A percentile compares a stretch with the other conserved stretches of the same genome.
Conservation (phyloP, 2,329 filamentous ascomycete species). For the Ascocoryne sarcoides region DNA sequence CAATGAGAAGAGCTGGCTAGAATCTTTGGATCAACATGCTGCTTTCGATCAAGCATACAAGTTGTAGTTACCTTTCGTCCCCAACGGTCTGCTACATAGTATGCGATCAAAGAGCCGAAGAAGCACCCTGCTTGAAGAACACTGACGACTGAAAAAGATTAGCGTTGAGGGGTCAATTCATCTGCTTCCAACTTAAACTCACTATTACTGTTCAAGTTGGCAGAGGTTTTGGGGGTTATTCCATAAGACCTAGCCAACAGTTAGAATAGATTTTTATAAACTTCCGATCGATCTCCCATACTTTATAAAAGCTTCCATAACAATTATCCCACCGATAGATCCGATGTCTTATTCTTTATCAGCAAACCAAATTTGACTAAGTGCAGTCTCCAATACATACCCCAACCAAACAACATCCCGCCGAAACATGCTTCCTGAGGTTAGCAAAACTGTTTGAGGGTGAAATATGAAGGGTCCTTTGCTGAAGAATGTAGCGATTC, state of each 20-base stretch:
- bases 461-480: background rate
- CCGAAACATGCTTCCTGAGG: conserved; percentile 50
- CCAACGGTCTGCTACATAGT: conserved; percentile 29
- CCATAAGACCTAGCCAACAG: conserved; percentile 29
- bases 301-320: conserved; percentile 52
- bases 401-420: conserved; percentile 53
- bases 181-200: background rate
- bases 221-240: conserved; percentile 29
- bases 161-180: conserved; percentile 3
- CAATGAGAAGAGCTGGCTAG: conserved; percentile 39
- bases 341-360: conserved; percentile 59
- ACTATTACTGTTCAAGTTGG: conserved; percentile 48
- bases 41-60: background rate
- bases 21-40: background rate
- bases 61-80: conserved; percentile 19
- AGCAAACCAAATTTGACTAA: conserved; percentile 1
- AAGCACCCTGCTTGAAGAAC: conserved; percentile 63
- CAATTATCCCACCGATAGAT: conserved; percentile 68
- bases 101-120: conserved; percentile 48
- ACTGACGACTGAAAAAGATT: conserved; percentile 45
- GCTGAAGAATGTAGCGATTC: too few relatives aligned
- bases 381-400: conserved; percentile 6
- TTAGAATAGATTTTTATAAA: conserved; percentile 33
- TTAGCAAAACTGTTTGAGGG: background rate
- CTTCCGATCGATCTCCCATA: conserved; percentile 26